These are phyloP conservation scores for Pouteria glomerata DNA, from an alignment of 148 eudicot species.

Conservation along the genomic window DNA sequence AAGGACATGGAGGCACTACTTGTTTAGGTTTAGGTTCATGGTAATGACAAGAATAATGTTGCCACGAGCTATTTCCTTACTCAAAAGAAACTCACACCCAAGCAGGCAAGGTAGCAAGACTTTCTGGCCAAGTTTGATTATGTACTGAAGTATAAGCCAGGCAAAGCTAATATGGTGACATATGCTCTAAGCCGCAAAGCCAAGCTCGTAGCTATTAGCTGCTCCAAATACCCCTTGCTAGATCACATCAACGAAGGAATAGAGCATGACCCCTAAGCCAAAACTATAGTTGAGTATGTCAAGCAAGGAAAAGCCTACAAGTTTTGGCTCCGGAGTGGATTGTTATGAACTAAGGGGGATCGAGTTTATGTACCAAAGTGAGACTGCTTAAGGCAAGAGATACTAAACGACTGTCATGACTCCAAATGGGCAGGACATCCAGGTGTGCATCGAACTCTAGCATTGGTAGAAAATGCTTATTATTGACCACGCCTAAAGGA, in stretches of 20 bases:
- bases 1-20: background rate
- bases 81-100: background rate
- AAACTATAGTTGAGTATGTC: background rate
- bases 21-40: background rate
- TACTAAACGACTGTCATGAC: background rate
- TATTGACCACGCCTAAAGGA: background rate
- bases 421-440: constrained; percentile 6
- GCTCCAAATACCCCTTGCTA: background rate
- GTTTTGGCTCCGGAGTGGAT: background rate
- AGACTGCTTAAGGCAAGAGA: background rate
- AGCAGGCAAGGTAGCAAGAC: background rate
- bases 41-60: too few relatives aligned
- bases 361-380: background rate
- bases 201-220: background rate
- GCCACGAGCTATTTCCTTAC: background rate
- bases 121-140: background rate
- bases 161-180: background rate
- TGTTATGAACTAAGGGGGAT: background rate
- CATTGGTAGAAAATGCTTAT: background rate
- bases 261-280: background rate
- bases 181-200: background rate
- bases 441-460: background rate
- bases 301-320: background rate
- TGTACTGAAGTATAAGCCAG: background rate
- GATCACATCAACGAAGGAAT: background rate